phyloP scores from a whole-genome alignment of 2,329 filamentous ascomycete species.

The Cercospora janseana region DNA sequence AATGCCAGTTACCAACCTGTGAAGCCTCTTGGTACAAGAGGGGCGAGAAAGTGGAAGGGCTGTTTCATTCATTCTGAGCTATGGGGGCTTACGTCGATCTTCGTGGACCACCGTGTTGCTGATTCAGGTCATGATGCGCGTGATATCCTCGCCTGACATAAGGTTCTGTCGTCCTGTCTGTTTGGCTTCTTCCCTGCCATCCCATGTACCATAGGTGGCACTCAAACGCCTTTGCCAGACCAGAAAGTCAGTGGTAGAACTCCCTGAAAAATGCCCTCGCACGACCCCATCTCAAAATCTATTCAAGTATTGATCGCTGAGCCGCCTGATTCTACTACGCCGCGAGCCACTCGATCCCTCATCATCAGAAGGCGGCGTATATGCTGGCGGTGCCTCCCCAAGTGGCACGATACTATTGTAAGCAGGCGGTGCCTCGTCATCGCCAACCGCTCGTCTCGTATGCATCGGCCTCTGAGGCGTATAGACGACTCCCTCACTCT shows the following conservation, averaged over 20 bases:
- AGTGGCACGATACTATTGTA: constrained; percentile 33
- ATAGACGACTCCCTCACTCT: constrained; percentile 20
- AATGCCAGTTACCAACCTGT: too few relatives aligned
- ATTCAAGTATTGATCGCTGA: constrained; percentile 17
- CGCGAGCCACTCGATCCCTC: constrained; percentile 21
- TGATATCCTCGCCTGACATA: constrained; percentile 1
- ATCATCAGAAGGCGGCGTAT: constrained; percentile 34
- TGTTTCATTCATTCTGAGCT: constrained; percentile 15
- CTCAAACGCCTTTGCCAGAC: background rate
- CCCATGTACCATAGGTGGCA: background rate
- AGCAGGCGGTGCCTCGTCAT: constrained; percentile 32
- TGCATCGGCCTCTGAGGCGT: constrained; percentile 27
- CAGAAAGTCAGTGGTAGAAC: too few relatives aligned
- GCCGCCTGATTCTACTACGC: constrained; percentile 16
- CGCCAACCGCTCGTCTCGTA: constrained; percentile 29
- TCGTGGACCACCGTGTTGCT: constrained; percentile 4
- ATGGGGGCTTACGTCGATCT: background rate
- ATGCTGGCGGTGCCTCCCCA: constrained; percentile 35
- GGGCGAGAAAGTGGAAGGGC: background rate
- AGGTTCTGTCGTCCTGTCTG: constrained; percentile 2
- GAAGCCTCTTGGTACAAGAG: background rate
- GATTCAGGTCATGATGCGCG: constrained; percentile 3
- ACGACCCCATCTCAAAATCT: background rate
- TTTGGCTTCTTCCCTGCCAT: background rate
- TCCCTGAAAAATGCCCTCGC: background rate